Base-by-base conservation (phyloP, 305 asterid species). In the Solanum hybrid region DNA sequence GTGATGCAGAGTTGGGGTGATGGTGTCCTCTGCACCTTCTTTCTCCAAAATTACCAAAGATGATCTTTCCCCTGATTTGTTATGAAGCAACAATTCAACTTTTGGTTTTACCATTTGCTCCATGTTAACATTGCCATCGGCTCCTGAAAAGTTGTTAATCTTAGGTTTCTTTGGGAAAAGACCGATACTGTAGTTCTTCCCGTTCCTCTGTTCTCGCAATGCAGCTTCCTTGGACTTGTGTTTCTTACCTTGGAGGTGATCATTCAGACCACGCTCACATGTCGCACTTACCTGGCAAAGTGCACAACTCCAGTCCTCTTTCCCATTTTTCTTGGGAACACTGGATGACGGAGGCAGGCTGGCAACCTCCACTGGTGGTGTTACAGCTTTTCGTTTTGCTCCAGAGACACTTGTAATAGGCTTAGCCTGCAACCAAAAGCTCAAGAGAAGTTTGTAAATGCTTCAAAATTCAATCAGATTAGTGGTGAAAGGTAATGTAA, bases 151-250 rank as follows among this genome's bases (percentile, higher is more conserved):
- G 32, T 15, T 24, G 77, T 17, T 40, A 24, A 87, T 32, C 35
- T 89, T 73, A 82, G 89, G 51, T 66, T 91, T 91, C 90, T 89
- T 89, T 14, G 94, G 88, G 19, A 42, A 60, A 84, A 94, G 78
- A 9, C 96, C 95, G 9, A 94, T 91, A 31, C 86, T 91, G 27
- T 89, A 92, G 81, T 91, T 92, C 51, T 91, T 90, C 3, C 91
- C 93, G 10, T 78, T 79, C 45, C 78, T 91, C 86, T 71, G 90
- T 26, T 90, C 92, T 86, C 10, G 89, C 89, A 90, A 69, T 36
- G 92, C 92, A 82, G 91, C 94, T 93, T 93, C 96, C 91, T 92
- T 94, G 14, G 91, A 56, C 90, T 93, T 95, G 93, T 96, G 99
- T 85, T 91, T 95, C 91, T 91, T 95, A 15, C 98, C 98, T 75